Percentiles rank a stretch among this genome's conserved stretches.
Evolutionary conservation across 495 filamentous ascomycete genomes (phyloP).

Genomic region (Staphylotrichum longicolle): DNA sequence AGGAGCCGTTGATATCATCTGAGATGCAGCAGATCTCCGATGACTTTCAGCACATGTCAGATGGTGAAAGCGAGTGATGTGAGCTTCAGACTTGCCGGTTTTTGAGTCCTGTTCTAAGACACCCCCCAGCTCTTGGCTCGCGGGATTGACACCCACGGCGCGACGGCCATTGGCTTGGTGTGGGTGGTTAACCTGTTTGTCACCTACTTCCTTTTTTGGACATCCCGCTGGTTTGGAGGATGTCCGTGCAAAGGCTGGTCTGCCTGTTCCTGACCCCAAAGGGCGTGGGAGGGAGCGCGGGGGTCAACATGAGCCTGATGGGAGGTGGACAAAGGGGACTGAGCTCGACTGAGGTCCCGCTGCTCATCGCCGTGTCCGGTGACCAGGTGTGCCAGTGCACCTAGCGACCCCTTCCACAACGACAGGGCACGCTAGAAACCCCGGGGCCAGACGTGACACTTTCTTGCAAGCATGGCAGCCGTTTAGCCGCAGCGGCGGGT

Average conservation of each 20-base stretch:
- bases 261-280: not conserved
- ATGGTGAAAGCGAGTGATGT: too few relatives aligned
- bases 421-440: not conserved
- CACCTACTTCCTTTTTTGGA: constrained; percentile 11
- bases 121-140: not conserved
- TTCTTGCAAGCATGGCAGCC: constrained; percentile 6
- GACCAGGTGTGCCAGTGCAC: not conserved
- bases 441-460: constrained; percentile 5
- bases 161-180: not conserved
- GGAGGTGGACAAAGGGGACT: not conserved
- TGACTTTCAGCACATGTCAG: too few relatives aligned
- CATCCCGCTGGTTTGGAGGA: not conserved
- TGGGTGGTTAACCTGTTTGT: constrained; percentile 13
- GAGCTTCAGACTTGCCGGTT: too few relatives aligned
- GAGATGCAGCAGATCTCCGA: too few relatives aligned
- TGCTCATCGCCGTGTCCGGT: not conserved
- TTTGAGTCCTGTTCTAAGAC: too few relatives aligned
- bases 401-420: not conserved
- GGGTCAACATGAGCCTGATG: not conserved
- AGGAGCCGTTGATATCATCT: not conserved
- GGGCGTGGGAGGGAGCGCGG: constrained; percentile 1
- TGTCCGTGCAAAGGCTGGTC: not conserved
- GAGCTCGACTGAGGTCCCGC: not conserved
- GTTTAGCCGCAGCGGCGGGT: not conserved
- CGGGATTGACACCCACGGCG: not conserved